Conservation (phyloP, 2,329 filamentous ascomycete species). For the Botrytis galanthina region DNA sequence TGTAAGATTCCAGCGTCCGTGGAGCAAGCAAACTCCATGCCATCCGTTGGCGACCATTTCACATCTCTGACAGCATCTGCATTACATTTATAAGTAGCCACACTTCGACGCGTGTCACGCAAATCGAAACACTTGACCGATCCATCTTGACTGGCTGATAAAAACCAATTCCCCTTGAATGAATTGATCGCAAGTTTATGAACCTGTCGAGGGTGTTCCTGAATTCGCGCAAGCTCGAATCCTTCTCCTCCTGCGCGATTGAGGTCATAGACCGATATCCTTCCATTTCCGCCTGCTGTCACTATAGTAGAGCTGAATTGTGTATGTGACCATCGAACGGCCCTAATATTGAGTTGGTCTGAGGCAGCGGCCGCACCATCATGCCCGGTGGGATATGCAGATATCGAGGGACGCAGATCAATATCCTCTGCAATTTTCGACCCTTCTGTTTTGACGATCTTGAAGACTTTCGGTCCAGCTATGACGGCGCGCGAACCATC, state of each 20-base stretch:
- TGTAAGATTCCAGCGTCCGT: constrained; percentile 61
- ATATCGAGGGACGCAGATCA: constrained; percentile 57
- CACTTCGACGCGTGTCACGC: constrained; percentile 48
- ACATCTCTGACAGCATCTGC: constrained; percentile 59
- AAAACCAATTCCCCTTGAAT: constrained; percentile 54
- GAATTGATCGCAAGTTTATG: constrained; percentile 64
- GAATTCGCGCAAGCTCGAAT: constrained; percentile 53
- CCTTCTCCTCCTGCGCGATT: constrained; percentile 45
- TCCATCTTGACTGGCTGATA: constrained; percentile 64
- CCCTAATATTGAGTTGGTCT: constrained; percentile 63
- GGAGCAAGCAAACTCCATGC: constrained; percentile 61
- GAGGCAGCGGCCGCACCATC: constrained; percentile 42
- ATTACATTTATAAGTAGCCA: constrained; percentile 49
- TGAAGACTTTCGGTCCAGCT: constrained; percentile 59
- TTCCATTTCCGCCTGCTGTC: constrained; percentile 62
- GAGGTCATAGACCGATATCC: constrained; percentile 64
- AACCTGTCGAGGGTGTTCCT: constrained; percentile 62
- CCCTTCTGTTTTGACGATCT: constrained; percentile 54
- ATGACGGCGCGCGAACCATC: constrained; percentile 57
- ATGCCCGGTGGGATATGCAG: constrained; percentile 46
- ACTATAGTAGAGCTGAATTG: constrained; percentile 53
- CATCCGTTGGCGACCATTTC: constrained; percentile 63
- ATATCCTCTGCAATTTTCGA: constrained; percentile 52
- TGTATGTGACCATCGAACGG: constrained; percentile 56
- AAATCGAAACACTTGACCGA: constrained; percentile 62